These are phyloP conservation scores for Eucalyptus regnans DNA, from an alignment of 345 rosid genomes.

Conservation along the genomic window DNA sequence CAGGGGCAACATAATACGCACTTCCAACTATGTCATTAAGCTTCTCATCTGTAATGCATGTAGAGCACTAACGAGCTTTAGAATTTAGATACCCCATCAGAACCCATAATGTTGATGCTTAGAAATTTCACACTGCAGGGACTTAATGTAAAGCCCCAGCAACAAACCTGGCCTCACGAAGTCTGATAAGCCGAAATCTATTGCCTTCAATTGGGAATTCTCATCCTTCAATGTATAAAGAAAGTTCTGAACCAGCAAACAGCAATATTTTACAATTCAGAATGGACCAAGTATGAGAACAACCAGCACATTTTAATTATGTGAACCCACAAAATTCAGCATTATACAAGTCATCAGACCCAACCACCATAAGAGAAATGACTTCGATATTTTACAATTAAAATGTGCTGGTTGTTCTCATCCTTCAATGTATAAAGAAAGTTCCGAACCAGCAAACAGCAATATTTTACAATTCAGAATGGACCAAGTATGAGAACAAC, in stretches of 20 bases:
- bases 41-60: constrained; percentile 51
- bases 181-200: constrained; percentile 96
- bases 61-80: neutral
- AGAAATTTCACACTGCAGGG: neutral
- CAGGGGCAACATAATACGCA: constrained; percentile 96
- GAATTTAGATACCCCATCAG: neutral
- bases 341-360: neutral
- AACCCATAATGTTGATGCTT: neutral
- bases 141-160: neutral
- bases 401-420: too few species aligned
- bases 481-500: neutral
- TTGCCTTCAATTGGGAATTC: constrained; percentile 77
- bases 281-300: neutral
- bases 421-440: constrained; percentile 47
- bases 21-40: constrained; percentile 97
- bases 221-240: constrained; percentile 77
- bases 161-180: constrained; percentile 89
- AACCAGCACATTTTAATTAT: neutral
- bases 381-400: neutral
- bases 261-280: neutral
- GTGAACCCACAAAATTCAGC: neutral
- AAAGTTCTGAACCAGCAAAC: constrained; percentile 62
- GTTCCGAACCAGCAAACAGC: constrained; percentile 48
- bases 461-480: neutral
- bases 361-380: neutral